Conservation (phyloP, 1,139 yeast genomes). For the Geotrichum candidum region DNA sequence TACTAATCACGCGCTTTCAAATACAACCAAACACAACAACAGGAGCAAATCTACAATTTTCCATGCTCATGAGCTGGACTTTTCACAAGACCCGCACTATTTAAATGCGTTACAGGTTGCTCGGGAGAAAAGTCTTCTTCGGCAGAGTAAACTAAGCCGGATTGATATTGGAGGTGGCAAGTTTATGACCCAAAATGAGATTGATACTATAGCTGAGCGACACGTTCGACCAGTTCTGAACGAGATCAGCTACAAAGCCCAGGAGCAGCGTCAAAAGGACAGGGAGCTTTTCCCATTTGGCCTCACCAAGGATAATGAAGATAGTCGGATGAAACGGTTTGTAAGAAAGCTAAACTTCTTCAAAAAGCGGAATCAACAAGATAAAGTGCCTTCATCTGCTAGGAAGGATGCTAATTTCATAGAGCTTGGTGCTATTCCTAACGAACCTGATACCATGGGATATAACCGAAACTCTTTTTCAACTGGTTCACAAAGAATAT, state of each 20-base stretch:
- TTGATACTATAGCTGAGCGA: conserved; percentile 73
- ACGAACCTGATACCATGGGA: background rate
- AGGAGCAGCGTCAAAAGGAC: conserved; percentile 64
- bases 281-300: conserved; percentile 36
- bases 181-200: conserved; percentile 65
- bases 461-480: background rate
- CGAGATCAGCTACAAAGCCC: conserved; percentile 67
- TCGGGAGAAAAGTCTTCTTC: conserved; percentile 42
- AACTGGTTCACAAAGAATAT: background rate
- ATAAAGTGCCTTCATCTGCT: background rate
- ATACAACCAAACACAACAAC: background rate
- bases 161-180: conserved; percentile 86
- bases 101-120: conserved; percentile 55
- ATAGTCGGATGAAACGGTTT: background rate
- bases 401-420: background rate
- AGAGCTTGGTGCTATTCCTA: background rate
- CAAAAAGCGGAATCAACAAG: background rate
- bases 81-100: conserved; percentile 28
- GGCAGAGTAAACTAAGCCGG: conserved; percentile 40
- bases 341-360: background rate
- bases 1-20: background rate
- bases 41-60: background rate
- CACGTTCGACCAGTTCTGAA: conserved; percentile 77
- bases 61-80: conserved; percentile 12
- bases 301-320: background rate